Percentiles rank a stretch among this genome's conserved stretches.
Evolutionary conservation across 805 yeast species (phyloP).

Genomic region (Teunomyces barrocoloradensis): DNA sequence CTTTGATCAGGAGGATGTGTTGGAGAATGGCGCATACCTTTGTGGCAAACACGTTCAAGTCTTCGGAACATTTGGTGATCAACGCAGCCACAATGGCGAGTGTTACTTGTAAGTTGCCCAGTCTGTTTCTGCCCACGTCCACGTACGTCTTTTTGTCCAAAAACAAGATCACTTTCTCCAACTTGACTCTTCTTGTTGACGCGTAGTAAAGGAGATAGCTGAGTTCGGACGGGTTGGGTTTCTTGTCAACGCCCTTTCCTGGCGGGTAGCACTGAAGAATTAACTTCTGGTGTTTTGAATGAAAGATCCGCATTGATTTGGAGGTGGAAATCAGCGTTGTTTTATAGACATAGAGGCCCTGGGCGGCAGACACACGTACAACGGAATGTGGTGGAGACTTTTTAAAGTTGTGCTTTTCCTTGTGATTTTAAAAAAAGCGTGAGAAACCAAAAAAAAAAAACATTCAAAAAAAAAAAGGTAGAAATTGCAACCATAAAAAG

Average conservation of each 20-base stretch:
- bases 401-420: background rate
- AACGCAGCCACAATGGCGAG: constrained; percentile 66
- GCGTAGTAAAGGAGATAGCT: constrained; percentile 88
- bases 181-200: constrained; percentile 80
- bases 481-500: background rate
- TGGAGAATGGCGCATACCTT: constrained; percentile 61
- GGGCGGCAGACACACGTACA: background rate
- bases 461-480: background rate
- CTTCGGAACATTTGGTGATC: constrained; percentile 74
- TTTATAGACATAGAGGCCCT: background rate
- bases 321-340: background rate
- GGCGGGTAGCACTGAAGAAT: constrained; percentile 92
- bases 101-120: constrained; percentile 84
- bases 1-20: constrained; percentile 52
- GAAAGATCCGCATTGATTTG: constrained; percentile 32
- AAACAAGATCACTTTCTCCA: constrained; percentile 80
- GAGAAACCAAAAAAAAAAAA: background rate
- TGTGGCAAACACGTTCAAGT: constrained; percentile 77
- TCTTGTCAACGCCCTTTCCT: constrained; percentile 81
- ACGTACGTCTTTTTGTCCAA: constrained; percentile 56
- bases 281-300: constrained; percentile 85
- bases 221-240: constrained; percentile 89
- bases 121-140: constrained; percentile 59
- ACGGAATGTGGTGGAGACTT: background rate
- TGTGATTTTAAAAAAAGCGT: background rate